Percentiles rank a stretch among this genome's conserved stretches.
Conservation (phyloP, 441 rosid genomes). For the Populus trichocarpa region DNA sequence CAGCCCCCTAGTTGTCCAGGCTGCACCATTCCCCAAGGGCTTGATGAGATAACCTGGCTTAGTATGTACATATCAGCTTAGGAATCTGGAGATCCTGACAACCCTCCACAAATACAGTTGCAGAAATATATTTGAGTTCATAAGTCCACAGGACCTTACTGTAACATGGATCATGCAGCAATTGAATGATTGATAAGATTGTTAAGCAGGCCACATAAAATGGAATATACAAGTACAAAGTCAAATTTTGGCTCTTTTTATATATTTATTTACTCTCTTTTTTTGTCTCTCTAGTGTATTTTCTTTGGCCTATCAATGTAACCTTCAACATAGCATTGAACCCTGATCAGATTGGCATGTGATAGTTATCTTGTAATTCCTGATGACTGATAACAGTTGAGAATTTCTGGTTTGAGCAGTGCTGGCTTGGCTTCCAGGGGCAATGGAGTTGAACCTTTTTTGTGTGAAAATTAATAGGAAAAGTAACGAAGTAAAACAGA, state of each 20-base stretch:
- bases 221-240: background rate
- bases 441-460: no score
- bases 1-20: constrained; percentile 48
- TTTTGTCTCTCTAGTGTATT: no score
- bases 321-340: background rate
- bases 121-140: background rate
- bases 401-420: no score
- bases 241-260: background rate
- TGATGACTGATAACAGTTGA: no score
- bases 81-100: background rate
- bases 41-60: constrained; percentile 26
- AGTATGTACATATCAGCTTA: constrained; percentile 8
- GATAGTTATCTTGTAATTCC: no score
- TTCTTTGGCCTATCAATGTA: background rate
- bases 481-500: no score
- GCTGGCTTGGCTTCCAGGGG: no score
- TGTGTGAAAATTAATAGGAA: no score
- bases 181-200: background rate
- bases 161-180: background rate
- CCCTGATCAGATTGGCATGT: no score
- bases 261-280: background rate
- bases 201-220: background rate
- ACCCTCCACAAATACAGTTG: background rate
- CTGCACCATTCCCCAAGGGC: constrained; percentile 26
- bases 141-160: background rate